These are phyloP conservation scores for Leptosphaerulina australis DNA, from an alignment of 2,329 filamentous ascomycete genomes.

Conservation along the genomic window DNA sequence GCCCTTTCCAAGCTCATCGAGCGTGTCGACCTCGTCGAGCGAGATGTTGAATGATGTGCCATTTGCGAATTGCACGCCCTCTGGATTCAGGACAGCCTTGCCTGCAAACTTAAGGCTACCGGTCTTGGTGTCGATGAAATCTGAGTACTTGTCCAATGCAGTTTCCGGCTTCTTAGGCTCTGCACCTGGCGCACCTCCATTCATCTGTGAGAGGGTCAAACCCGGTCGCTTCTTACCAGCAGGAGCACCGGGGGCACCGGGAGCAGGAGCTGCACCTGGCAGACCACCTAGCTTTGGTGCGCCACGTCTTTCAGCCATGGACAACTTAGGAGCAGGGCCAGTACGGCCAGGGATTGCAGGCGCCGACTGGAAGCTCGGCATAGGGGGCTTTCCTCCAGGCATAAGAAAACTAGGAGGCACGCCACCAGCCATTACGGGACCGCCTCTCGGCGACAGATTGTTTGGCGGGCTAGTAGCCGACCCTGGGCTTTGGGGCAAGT, in stretches of 20 bases:
- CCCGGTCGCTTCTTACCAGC: slow-evolving; percentile 51
- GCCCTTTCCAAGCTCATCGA: slow-evolving; percentile 94
- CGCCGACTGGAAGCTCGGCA: slow-evolving; percentile 55
- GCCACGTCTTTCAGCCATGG: slow-evolving; percentile 68
- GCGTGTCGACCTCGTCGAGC: slow-evolving; percentile 88
- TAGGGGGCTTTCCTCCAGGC: slow-evolving; percentile 45
- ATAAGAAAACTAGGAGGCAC: slow-evolving; percentile 54
- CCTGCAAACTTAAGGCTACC: slow-evolving; percentile 92
- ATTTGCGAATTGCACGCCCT: slow-evolving; percentile 89
- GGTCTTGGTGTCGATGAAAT: slow-evolving; percentile 89
- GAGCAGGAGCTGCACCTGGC: slow-evolving; percentile 45
- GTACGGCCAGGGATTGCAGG: slow-evolving; percentile 56
- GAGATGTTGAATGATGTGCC: slow-evolving; percentile 93
- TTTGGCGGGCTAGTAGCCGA: slow-evolving; percentile 23
- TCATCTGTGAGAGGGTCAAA: slow-evolving; percentile 54
- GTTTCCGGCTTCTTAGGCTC: slow-evolving; percentile 45
- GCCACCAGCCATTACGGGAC: slow-evolving; percentile 44
- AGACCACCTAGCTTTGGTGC: slow-evolving; percentile 51
- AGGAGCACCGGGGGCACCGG: slow-evolving; percentile 36
- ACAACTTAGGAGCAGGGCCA: slow-evolving; percentile 57
- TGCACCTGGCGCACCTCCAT: slow-evolving; percentile 34
- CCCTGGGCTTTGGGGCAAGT: slow-evolving; percentile 35
- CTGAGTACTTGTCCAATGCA: slow-evolving; percentile 70
- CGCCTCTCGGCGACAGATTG: slow-evolving; percentile 23
- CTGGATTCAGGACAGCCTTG: slow-evolving; percentile 85